Conservation (phyloP, 1,139 yeast genomes). For the Diutina ranongensis region DNA sequence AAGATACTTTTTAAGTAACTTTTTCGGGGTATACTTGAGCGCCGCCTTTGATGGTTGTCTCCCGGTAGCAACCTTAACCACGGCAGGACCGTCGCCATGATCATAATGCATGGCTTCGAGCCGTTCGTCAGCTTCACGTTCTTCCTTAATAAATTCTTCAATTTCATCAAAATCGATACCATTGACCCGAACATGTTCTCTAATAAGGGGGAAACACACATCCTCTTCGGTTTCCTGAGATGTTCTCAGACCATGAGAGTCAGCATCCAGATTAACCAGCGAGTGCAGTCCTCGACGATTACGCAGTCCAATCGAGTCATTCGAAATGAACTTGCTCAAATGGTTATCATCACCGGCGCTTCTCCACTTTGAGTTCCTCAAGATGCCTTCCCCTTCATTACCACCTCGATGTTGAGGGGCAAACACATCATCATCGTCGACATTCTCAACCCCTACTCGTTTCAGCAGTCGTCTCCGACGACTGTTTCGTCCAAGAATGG, state of each 20-base stretch:
- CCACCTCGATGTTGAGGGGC: background rate
- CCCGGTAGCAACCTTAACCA: background rate
- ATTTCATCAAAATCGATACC: slow-evolving; percentile 63
- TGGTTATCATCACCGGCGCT: background rate
- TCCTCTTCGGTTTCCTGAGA: slow-evolving; percentile 91
- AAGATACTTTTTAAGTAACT: slow-evolving; percentile 14
- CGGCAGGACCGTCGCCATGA: background rate
- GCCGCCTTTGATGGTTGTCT: slow-evolving; percentile 18
- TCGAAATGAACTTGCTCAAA: background rate
- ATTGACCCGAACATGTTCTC: slow-evolving; percentile 43
- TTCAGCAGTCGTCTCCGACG: background rate
- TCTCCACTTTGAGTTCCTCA: background rate
- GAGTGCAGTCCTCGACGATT: slow-evolving; percentile 1
- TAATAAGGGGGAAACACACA: slow-evolving; percentile 91
- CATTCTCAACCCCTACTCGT: background rate
- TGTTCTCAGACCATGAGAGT: slow-evolving; percentile 60
- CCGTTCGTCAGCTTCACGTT: slow-evolving; percentile 11
- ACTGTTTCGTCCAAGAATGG: background rate
- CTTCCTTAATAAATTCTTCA: slow-evolving; percentile 60
- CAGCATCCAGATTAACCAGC: slow-evolving; percentile 45
- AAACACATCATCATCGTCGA: background rate
- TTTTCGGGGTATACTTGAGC: slow-evolving; percentile 46
- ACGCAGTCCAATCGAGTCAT: background rate
- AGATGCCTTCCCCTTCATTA: background rate
- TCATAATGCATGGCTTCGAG: background rate